These are phyloP conservation scores for Cercophora scortea DNA, from an alignment of 495 filamentous ascomycete genomes.

Conservation along the genomic window DNA sequence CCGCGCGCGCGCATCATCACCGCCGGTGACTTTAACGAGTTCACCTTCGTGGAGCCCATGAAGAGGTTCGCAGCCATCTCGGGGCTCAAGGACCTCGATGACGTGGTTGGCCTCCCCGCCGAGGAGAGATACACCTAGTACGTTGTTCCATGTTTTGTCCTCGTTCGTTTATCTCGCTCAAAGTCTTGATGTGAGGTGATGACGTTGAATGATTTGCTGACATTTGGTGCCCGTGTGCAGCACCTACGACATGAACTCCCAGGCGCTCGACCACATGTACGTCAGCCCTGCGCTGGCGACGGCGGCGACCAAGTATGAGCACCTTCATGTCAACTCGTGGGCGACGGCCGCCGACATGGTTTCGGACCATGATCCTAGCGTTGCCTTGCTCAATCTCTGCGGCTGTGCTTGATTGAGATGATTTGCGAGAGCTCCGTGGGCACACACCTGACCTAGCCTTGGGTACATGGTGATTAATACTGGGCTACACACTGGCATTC, in stretches of 20 bases:
- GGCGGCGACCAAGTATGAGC: slow-evolving; percentile 38
- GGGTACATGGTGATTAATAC: too few species aligned
- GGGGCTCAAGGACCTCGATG: slow-evolving; percentile 47
- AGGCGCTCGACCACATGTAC: slow-evolving; percentile 57
- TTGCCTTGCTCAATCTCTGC: slow-evolving; percentile 49
- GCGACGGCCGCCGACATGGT: slow-evolving; percentile 30
- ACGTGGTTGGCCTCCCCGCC: slow-evolving; percentile 29
- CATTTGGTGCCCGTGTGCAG: slow-evolving; percentile 12
- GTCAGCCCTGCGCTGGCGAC: slow-evolving; percentile 34
- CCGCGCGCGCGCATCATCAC: slow-evolving; percentile 36
- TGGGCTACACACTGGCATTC: too few species aligned
- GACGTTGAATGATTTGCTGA: background rate
- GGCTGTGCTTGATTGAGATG: slow-evolving; percentile 3
- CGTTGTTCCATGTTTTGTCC: background rate
- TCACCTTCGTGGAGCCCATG: slow-evolving; percentile 45
- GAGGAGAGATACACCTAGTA: slow-evolving; percentile 54
- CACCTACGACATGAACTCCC: slow-evolving; percentile 23
- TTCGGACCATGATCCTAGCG: slow-evolving; percentile 54
- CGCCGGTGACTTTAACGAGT: slow-evolving; percentile 59
- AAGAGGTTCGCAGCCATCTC: slow-evolving; percentile 32
- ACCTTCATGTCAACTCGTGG: slow-evolving; percentile 59
- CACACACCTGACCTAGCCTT: too few species aligned
- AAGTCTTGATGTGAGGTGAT: background rate
- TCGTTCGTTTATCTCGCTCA: background rate
- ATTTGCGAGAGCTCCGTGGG: background rate